These are phyloP conservation scores for Cladophialophora exuberans DNA, from an alignment of 2,329 filamentous ascomycete genomes.

Conservation along the genomic window DNA sequence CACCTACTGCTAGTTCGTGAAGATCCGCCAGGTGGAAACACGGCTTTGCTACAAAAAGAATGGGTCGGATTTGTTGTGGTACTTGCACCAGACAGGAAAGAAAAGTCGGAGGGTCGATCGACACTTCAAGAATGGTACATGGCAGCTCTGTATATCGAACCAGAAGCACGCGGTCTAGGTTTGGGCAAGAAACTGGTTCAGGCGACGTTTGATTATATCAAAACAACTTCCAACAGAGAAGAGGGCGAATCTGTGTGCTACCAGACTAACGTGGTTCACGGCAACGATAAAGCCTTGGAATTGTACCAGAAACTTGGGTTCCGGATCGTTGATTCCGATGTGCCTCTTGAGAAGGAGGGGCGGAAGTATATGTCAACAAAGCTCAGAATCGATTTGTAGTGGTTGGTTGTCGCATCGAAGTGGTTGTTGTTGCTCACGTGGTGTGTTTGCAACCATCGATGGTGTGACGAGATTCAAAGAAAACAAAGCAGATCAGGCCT, in stretches of 20 bases:
- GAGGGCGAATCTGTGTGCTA: conserved; percentile 4
- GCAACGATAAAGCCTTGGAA: conserved; percentile 26
- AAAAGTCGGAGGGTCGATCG: neutral
- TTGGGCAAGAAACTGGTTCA: conserved; percentile 24
- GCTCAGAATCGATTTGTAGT: conserved; percentile 18
- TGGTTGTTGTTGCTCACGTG: neutral
- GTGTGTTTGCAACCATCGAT: no score
- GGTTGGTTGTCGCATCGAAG: no score
- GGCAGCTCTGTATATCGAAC: conserved; percentile 22
- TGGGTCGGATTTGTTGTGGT: conserved; percentile 40
- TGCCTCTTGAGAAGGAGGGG: conserved; percentile 24
- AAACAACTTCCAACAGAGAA: neutral
- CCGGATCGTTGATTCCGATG: conserved; percentile 17
- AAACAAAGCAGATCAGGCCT: no score
- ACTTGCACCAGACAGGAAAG: conserved; percentile 30
- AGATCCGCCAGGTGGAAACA: neutral
- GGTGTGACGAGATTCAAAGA: no score
- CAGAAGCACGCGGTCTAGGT: conserved; percentile 22
- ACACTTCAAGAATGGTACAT: conserved; percentile 17
- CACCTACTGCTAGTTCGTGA: conserved; percentile 35
- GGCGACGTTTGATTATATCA: conserved; percentile 21
- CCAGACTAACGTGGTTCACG: conserved; percentile 16
- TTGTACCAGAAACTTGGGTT: conserved; percentile 29
- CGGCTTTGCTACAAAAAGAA: conserved; percentile 25
- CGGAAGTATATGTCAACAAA: conserved; percentile 12